Base-by-base conservation (phyloP, 257 asterid genomes). In the Striga asiatica region DNA sequence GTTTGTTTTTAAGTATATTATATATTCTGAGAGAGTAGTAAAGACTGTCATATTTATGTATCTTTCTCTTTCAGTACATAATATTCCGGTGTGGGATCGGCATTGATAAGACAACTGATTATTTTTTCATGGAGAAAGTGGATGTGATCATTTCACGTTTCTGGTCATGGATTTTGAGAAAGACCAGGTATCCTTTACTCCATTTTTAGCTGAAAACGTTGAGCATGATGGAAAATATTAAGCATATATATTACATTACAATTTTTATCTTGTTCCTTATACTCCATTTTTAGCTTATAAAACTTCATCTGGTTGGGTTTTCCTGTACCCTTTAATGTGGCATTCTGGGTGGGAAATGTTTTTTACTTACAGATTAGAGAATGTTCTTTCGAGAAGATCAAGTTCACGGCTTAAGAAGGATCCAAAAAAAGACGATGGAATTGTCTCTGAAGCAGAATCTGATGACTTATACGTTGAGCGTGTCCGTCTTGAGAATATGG, bases 11-110 rank as follows among this genome's bases (percentile, higher is more conserved):
- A 17, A 12, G 46, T 38, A 7, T 16, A 41, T 16, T 18, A 43
- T 2, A 43, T 13, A 39, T 1, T n/a, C n/a, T n/a, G n/a, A n/a
- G 56, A 21, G 19, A 37, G 31, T 54, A 35, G 50, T 56, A 66
- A 62, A 56, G n/a, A n/a, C 54, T 54, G 64, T 41, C 67, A 63
- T 41, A 63, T 65, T 66, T 50, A 50, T 29, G 35, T 10, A 5
- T 29, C 35, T 66, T 54, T 62, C 28, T n/a, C 27, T 54, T 64
- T 53, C 67, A 91, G 98, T 91, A 87, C 62, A 73, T 87, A 57
- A 84, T 91, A 66, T 91, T 91, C 75, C 82, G 97, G 64, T 93
- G 98, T 28, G 98, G 98, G 75, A 80, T 91, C 78, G 98, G 98
- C 62, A 57, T 87, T 51, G 98, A 91, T 68, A 78, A 62, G 74